These are phyloP conservation scores for Tulasnella sp. DNA, from an alignment of 768 basidiomycete species.

Conservation along the genomic window DNA sequence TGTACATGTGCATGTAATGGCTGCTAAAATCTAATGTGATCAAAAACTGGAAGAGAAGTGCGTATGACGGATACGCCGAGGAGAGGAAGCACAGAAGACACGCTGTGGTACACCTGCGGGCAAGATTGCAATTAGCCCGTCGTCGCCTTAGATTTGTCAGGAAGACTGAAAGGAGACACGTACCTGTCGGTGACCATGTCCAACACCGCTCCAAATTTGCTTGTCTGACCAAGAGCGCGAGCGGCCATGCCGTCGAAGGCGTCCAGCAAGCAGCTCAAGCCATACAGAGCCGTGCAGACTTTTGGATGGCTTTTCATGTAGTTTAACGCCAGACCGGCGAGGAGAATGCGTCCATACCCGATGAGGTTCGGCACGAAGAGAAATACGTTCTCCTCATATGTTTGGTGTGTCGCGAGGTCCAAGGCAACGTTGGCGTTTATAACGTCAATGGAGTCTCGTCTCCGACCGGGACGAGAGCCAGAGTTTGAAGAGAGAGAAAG, in stretches of 20 bases:
- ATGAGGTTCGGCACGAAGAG: constrained; percentile 97
- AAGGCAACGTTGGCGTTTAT: constrained; percentile 81
- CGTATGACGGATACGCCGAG: constrained; percentile 79
- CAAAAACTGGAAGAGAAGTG: constrained; percentile 86
- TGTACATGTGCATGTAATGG: constrained; percentile 99
- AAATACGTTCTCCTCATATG: constrained; percentile 93
- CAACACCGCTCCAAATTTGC: constrained; percentile 94
- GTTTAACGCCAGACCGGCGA: constrained; percentile 82
- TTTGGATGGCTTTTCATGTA: constrained; percentile 96
- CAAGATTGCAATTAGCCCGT: neutral
- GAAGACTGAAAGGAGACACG: constrained; percentile 34
- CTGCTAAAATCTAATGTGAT: constrained; percentile 97
- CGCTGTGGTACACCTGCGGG: constrained; percentile 86
- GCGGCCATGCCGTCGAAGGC: constrained; percentile 95
- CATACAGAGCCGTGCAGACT: constrained; percentile 84
- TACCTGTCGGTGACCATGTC: constrained; percentile 99
- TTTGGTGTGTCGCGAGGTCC: constrained; percentile 79
- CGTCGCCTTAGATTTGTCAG: neutral
- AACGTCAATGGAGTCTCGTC: constrained; percentile 28
- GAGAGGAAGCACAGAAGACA: constrained; percentile 92
- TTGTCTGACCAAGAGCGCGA: constrained; percentile 80
- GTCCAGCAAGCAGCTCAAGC: constrained; percentile 87
- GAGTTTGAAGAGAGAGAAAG: constrained; percentile 16
- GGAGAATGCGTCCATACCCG: constrained; percentile 85
- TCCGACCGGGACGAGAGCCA: constrained; percentile 9